A percentile compares a stretch with the other conserved stretches of the same genome.
These are phyloP conservation scores for Candida gorgasii DNA, from an alignment of 805 yeast genomes.

Conservation along the genomic window DNA sequence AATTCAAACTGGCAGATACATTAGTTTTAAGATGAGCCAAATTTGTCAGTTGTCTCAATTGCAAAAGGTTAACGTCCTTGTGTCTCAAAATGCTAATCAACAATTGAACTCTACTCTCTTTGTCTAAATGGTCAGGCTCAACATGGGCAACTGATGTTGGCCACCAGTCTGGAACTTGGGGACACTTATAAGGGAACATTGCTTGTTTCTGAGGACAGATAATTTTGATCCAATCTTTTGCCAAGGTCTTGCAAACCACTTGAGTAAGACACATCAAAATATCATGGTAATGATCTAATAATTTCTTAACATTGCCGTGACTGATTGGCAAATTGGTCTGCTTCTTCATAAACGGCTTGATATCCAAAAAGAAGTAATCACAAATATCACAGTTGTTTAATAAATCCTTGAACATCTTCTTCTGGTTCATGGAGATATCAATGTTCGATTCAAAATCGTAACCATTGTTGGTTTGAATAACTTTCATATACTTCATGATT, in stretches of 20 bases:
- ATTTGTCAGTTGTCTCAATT: slow-evolving; percentile 10
- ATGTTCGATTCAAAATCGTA: slow-evolving; percentile 5
- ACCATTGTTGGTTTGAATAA: neutral
- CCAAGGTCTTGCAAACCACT: slow-evolving; percentile 53
- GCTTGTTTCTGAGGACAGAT: slow-evolving; percentile 71
- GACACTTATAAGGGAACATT: slow-evolving; percentile 56
- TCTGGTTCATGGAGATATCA: slow-evolving; percentile 12
- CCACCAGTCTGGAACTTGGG: slow-evolving; percentile 70
- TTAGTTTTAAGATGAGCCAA: slow-evolving; percentile 1
- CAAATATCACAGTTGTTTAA: slow-evolving; percentile 9
- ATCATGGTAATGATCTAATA: slow-evolving; percentile 2
- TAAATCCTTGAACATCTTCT: slow-evolving; percentile 10
- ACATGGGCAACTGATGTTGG: slow-evolving; percentile 56
- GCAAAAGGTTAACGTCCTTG: slow-evolving; percentile 10
- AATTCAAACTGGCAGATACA: slow-evolving; percentile 2
- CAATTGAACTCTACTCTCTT: slow-evolving; percentile 53
- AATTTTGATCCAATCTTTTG: slow-evolving; percentile 66
- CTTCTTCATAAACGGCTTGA: slow-evolving; percentile 11
- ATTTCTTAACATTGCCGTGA: neutral
- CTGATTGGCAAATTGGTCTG: slow-evolving; percentile 3
- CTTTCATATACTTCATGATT: slow-evolving; percentile 2
- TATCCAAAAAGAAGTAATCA: slow-evolving; percentile 13
- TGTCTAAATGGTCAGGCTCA: slow-evolving; percentile 74
- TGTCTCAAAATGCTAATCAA: slow-evolving; percentile 40
- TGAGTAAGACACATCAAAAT: slow-evolving; percentile 25